Base-by-base conservation (phyloP, 2,329 filamentous ascomycete genomes). In the Botrytis pseudocinerea region DNA sequence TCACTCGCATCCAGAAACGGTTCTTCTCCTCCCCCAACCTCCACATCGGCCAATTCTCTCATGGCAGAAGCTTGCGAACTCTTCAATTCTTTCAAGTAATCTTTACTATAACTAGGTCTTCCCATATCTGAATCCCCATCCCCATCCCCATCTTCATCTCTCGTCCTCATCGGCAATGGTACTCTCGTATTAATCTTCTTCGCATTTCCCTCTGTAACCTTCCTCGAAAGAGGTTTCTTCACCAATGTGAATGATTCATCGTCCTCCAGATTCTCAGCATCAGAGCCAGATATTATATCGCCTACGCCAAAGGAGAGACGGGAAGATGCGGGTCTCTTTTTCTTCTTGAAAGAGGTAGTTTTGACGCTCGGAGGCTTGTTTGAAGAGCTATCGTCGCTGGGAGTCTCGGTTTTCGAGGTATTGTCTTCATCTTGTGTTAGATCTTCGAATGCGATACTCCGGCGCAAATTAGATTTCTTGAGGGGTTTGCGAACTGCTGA, bases 11-110 rank as follows among this genome's bases (percentile, higher is more conserved):
- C 90, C 2, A 90, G 78, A 22, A 69, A 69, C 1, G 65, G 65
- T 59, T 69, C 6, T 86, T 85, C 82, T 89, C 89, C 40, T 85
- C 84, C 22, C 85, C 85, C 35, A 40, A 81, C 82, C 46, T 84
- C 82, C 12, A 84, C 82, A 40, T 83, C 81, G 12, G 85, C 74
- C 1, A 91, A 79, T 73, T 93, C 87, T 75, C 89, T 91, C 0
- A 94, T 95, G 0, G 93, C 95, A 38, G 91, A 93, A 0, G 94
- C 94, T 0, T 95, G 98, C 20, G 93, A 94, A 74, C 90, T 92
- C 75, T 94, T 93, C 22, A 99, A 86, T 81, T 97, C 93, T 48
- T 93, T 90, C 32, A 99, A 86, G 76, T 95, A 93, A 78, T 97
- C 93, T 79, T 92, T 93, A 84, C 88, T 97, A 81, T 99, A 98